Conservation (phyloP, 78 protist genomes). For the Isochrysis galbana region DNA sequence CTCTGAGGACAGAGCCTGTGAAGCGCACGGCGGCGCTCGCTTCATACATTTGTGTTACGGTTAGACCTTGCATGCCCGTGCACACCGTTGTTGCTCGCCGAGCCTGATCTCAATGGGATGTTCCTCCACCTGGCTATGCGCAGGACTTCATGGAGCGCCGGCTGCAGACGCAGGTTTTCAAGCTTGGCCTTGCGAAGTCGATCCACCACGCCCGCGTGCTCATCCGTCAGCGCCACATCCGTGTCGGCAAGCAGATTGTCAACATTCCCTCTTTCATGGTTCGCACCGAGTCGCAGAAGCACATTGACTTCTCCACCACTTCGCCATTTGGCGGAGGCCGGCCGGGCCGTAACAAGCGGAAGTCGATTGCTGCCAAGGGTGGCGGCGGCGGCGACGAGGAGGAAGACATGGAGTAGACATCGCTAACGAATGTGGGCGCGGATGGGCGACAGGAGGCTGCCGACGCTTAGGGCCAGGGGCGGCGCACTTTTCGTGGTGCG, state of each 20-base stretch:
- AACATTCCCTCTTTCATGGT: constrained; percentile 97
- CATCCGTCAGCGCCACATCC: constrained; percentile 87
- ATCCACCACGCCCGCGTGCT: constrained; percentile 99
- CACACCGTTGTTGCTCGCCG: no score
- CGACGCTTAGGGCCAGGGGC: no score
- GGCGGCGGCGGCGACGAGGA: constrained; percentile 51
- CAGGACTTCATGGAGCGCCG: constrained; percentile 98
- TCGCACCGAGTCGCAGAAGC: constrained; percentile 95
- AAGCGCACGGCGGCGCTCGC: background rate
- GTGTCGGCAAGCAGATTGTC: constrained; percentile 98
- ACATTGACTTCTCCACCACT: constrained; percentile 89
- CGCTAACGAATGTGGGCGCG: no score
- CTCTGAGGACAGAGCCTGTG: background rate
- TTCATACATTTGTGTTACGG: no score
- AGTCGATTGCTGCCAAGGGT: constrained; percentile 36
- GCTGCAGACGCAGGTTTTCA: constrained; percentile 97
- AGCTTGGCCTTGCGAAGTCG: constrained; percentile 92
- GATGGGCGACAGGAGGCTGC: no score
- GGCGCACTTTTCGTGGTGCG: no score
- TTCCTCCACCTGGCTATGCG: no score
- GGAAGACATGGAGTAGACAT: constrained; percentile 12
- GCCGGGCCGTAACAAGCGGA: constrained; percentile 95
- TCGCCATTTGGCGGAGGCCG: constrained; percentile 83
- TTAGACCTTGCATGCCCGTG: no score
- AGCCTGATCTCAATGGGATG: no score